phyloP scores from a whole-genome alignment of 2,329 filamentous ascomycete genomes.

The Xylariaceae sp. region DNA sequence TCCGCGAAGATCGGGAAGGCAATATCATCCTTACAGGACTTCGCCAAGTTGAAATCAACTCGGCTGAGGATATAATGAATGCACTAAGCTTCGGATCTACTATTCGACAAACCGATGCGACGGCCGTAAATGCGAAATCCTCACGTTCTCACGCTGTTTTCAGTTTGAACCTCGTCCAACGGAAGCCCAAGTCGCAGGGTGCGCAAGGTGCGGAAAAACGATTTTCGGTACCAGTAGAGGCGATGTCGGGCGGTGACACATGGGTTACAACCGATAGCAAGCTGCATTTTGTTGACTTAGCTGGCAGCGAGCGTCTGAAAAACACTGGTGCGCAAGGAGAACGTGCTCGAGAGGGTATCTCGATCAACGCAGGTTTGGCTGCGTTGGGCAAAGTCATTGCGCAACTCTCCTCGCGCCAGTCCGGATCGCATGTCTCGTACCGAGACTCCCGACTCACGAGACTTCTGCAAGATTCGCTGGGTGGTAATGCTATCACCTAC shows the following conservation, averaged over 20 bases:
- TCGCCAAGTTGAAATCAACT: slow-evolving; percentile 82
- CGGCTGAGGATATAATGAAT: slow-evolving; percentile 81
- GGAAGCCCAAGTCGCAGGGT: slow-evolving; percentile 55
- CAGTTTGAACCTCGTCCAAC: slow-evolving; percentile 87
- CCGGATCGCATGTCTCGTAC: slow-evolving; percentile 90
- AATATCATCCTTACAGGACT: slow-evolving; percentile 91
- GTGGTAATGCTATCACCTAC: slow-evolving; percentile 96
- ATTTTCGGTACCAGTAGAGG: slow-evolving; percentile 78
- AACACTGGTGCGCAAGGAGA: slow-evolving; percentile 96
- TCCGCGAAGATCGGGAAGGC: slow-evolving; percentile 89
- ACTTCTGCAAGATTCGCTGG: slow-evolving; percentile 90
- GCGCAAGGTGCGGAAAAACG: slow-evolving; percentile 68
- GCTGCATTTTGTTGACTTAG: slow-evolving; percentile 95
- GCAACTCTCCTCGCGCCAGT: slow-evolving; percentile 83
- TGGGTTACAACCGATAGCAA: slow-evolving; percentile 93
- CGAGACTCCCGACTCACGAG: slow-evolving; percentile 96
- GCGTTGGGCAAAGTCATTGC: slow-evolving; percentile 97
- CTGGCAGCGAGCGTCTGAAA: slow-evolving; percentile 92
- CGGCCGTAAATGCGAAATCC: slow-evolving; percentile 94
- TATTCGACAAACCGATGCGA: slow-evolving; percentile 94
- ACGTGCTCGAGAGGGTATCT: slow-evolving; percentile 91
- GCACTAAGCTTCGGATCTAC: slow-evolving; percentile 88
- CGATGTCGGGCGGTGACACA: slow-evolving; percentile 59
- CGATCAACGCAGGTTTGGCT: slow-evolving; percentile 93
- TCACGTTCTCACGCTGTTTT: slow-evolving; percentile 97